Evolutionary conservation across 192 early-diverging fungal species (phyloP), one percentile per base, ranked within the genome.

Genomic region (Entomortierella lignicola): DNA sequence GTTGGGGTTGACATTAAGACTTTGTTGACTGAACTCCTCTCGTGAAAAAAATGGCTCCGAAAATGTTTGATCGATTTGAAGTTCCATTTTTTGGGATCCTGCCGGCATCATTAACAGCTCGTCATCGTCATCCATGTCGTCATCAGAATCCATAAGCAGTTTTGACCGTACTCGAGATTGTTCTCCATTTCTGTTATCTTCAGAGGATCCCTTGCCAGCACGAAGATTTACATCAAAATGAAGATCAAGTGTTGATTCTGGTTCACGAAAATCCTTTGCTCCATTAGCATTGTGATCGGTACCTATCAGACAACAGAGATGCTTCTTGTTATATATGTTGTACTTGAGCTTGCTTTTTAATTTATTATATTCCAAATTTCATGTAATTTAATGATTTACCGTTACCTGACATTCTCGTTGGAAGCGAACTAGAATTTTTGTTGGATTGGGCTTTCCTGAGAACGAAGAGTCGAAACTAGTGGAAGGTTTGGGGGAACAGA

Each of bases 121-220:
- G 11, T 62, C 60, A 26, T 66, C 70, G 44, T 57, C 58, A 5
- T 75, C 65, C 61, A 77, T 77, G 31, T 70, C 67, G 20, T 79
- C 75, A 23, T 79, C 75, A 8, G 75, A 79, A 29, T 79, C 75
- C 29, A 70, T 54, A 21, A 79, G 57, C 47, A 69, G 34, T 17
- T 60, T 54, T 41, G 72, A 39, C 21, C 70, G 60, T 6, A 34
- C 41, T 29, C 23, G 30, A 39, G 30, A 8, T 42, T 43, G 2
- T 25, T 6, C 30, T 8, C 29, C 25, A 32, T 3, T 20, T 10
- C 1, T 18, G 13, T 30, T 47, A 30, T 5, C 43, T 17, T 27
- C 18, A 13, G 21, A 23, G 12, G 20, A 25, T 12, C 23, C 52
- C 26, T 11, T 25, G 2, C 52, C 52, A 27, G 25, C 4, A 1